Base-by-base conservation (phyloP, 306 rosid species). In the Gleditsia sinensis region DNA sequence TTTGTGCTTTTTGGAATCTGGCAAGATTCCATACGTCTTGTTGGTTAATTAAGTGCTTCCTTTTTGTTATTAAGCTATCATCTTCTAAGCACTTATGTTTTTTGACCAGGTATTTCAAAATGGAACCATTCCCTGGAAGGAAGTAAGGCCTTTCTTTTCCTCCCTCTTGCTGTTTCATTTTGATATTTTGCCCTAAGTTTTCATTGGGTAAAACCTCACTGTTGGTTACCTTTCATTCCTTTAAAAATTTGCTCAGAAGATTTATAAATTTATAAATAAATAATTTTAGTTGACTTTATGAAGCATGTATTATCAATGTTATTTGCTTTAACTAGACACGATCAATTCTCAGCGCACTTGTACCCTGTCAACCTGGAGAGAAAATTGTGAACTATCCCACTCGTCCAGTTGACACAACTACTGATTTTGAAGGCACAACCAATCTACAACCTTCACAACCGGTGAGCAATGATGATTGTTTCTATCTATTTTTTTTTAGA, bases 401-500 rank as follows among this genome's bases (percentile, higher is more conserved):
- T 62, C 97, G 98, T 59, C 96, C 96, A 1, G 98, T 94, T 53
- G 98, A 94, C 82, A 89, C 96, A 63, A 85, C 90, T 62, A 88
- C 97, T 34, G 96, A 94, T 78, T 94, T 94, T 84, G 96, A 89
- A 84, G 98, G 98, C 72, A 91, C 97, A 69, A 78, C 97, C 67
- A 94, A 80, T 82, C 81, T 91, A 83, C 98, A 94, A 83, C 87
- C 96, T 74, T 43, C 96, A 63, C 96, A 89, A 81, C 82, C 86
- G 84, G 98, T 94, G 87, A 46, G 74, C 64, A 56, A 46, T 36
- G 53, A 72, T 45, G 40, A 10, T 42, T 77, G n/a, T n/a, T n/a
- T n/a, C n/a, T n/a, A n/a, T n/a, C n/a, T n/a, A n/a, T n/a, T n/a
- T n/a, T n/a, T n/a, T n/a, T n/a, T n/a, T n/a, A n/a, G 7, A 12